A percentile compares a stretch with the other conserved stretches of the same genome.
Evolutionary conservation across 1,139 yeast genomes (phyloP).

Genomic region (Nematodospora anomalae): DNA sequence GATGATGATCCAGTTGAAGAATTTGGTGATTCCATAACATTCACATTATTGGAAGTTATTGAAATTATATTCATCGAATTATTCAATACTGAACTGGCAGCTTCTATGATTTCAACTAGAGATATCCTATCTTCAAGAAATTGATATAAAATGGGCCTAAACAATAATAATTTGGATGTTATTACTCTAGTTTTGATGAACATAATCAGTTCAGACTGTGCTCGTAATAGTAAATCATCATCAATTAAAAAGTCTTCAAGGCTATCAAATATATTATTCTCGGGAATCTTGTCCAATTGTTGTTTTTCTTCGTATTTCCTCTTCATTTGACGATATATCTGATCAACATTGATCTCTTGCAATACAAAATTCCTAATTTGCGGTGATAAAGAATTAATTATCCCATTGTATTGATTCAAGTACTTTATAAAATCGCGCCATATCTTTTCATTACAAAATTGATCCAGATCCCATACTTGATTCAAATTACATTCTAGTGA

Average conservation of each 20-base stretch:
- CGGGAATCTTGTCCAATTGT: slow-evolving; percentile 10
- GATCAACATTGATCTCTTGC: slow-evolving; percentile 36
- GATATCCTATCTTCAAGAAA: slow-evolving; percentile 34
- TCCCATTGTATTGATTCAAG: slow-evolving; percentile 42
- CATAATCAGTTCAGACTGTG: slow-evolving; percentile 42
- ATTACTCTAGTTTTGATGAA: slow-evolving; percentile 41
- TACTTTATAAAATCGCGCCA: slow-evolving; percentile 38
- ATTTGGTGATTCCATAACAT: slow-evolving; percentile 7
- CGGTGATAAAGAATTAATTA: slow-evolving; percentile 39
- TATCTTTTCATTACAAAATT: slow-evolving; percentile 23
- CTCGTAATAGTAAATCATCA: slow-evolving; percentile 34
- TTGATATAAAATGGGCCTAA: slow-evolving; percentile 39
- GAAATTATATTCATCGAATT: slow-evolving; percentile 3
- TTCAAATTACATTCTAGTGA: slow-evolving; percentile 18
- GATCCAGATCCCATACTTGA: slow-evolving; percentile 29
- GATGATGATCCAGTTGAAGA: slow-evolving; percentile 5
- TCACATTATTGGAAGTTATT: slow-evolving; percentile 1
- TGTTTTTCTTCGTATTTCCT: slow-evolving; percentile 22
- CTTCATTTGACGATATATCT: slow-evolving; percentile 32
- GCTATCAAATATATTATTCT: slow-evolving; percentile 21
- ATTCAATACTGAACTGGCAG: slow-evolving; percentile 21
- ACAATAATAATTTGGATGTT: slow-evolving; percentile 32
- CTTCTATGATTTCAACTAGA: slow-evolving; percentile 26
- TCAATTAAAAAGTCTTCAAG: slow-evolving; percentile 38
- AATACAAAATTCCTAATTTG: slow-evolving; percentile 34